phyloP scores from a whole-genome alignment of 2,329 filamentous ascomycete genomes.

The Monilinia polystroma region DNA sequence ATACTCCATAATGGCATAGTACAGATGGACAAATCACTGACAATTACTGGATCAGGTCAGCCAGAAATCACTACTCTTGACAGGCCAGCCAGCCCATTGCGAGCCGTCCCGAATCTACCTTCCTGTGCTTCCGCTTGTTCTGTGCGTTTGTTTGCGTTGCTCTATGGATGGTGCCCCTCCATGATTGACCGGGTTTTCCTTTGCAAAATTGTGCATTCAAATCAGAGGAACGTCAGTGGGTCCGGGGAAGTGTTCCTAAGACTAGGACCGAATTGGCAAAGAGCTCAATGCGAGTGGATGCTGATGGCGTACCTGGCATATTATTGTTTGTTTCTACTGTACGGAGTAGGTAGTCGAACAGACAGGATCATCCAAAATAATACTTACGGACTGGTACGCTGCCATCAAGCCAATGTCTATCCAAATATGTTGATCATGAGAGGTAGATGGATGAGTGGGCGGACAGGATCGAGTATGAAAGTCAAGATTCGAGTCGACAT shows the following conservation, averaged over 20 bases:
- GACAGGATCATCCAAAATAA: neutral
- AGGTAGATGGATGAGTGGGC: too few relatives aligned
- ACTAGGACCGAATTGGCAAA: conserved; percentile 12
- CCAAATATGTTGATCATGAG: too few relatives aligned
- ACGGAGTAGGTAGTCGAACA: neutral
- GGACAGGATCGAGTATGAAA: too few relatives aligned
- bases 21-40: neutral
- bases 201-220: conserved; percentile 20
- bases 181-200: too few relatives aligned
- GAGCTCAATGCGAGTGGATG: conserved; percentile 8
- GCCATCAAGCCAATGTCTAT: too few relatives aligned
- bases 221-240: conserved; percentile 13
- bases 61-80: neutral
- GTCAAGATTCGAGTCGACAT: too few relatives aligned
- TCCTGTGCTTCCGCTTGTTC: neutral
- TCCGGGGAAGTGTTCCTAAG: conserved; percentile 24
- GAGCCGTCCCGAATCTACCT: neutral
- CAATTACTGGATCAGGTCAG: conserved; percentile 1
- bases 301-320: conserved; percentile 17
- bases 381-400: too few relatives aligned
- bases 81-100: neutral
- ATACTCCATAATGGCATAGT: too few relatives aligned
- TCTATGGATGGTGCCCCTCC: too few relatives aligned
- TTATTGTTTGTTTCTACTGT: conserved; percentile 15
- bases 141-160: neutral